phyloP scores from a whole-genome alignment of 2,329 filamentous ascomycete genomes.

The Acephala macrosclerotiorum region DNA sequence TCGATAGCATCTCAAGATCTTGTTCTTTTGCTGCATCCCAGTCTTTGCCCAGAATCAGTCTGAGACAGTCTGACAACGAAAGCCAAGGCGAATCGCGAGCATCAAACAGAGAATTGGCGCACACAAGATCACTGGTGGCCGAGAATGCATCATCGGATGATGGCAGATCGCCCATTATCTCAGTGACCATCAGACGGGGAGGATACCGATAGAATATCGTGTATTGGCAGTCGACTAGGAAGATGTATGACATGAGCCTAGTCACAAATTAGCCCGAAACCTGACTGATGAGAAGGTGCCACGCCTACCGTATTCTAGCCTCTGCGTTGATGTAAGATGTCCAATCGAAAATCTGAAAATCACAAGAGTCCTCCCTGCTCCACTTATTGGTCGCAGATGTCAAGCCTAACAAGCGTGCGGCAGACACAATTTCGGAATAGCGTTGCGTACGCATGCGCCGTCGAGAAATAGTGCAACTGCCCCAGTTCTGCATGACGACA shows the following conservation, averaged over 20 bases:
- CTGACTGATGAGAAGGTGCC: not conserved
- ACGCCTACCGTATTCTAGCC: not conserved
- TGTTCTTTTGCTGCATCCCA: not conserved
- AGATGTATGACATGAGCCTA: conserved; percentile 1
- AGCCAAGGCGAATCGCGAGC: not conserved
- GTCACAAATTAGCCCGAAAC: not conserved
- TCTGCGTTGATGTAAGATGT: not conserved
- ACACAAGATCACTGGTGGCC: not conserved
- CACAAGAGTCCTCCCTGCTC: not conserved
- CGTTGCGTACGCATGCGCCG: conserved; percentile 11
- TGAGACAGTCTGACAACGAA: not conserved
- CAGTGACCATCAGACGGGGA: not conserved
- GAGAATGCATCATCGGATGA: not conserved
- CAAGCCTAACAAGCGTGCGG: not conserved
- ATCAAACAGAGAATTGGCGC: not conserved
- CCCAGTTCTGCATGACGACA: conserved; percentile 14
- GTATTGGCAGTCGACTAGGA: conserved; percentile 6
- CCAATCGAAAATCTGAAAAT: not conserved
- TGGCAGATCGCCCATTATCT: not conserved
- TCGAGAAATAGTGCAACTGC: not conserved
- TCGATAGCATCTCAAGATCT: not conserved
- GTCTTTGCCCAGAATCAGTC: not conserved
- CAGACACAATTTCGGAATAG: conserved; percentile 12
- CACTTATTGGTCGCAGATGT: not conserved
- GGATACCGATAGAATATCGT: conserved; percentile 6